Evolutionary conservation across 2,329 filamentous ascomycete species (phyloP).

Genomic region (Fusarium pseudonygamai): DNA sequence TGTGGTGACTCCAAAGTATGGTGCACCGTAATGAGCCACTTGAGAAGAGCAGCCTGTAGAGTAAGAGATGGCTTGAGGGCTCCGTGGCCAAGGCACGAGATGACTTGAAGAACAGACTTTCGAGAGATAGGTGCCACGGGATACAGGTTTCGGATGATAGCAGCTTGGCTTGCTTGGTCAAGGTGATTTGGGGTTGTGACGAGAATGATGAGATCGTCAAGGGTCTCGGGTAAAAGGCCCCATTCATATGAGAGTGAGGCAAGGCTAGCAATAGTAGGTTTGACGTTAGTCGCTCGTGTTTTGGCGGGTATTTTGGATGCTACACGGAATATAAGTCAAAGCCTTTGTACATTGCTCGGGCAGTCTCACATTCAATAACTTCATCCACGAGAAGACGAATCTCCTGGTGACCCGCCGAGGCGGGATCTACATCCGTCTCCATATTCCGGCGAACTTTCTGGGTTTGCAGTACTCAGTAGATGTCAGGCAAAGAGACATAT

Average conservation of each 20-base stretch:
- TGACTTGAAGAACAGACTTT: slow-evolving; percentile 69
- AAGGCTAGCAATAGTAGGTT: slow-evolving; percentile 70
- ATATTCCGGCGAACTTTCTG: background rate
- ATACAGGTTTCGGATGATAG: slow-evolving; percentile 78
- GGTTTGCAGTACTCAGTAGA: background rate
- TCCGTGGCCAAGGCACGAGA: slow-evolving; percentile 81
- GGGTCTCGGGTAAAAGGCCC: slow-evolving; percentile 69
- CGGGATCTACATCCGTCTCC: slow-evolving; percentile 39
- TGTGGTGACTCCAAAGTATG: slow-evolving; percentile 72
- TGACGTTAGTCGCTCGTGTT: slow-evolving; percentile 69
- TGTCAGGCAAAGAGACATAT: background rate
- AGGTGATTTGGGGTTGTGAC: slow-evolving; percentile 73
- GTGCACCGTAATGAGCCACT: slow-evolving; percentile 82
- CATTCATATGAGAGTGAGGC: slow-evolving; percentile 71
- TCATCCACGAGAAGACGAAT: slow-evolving; percentile 50
- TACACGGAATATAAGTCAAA: slow-evolving; percentile 41
- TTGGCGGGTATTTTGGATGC: slow-evolving; percentile 71
- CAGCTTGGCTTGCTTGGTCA: slow-evolving; percentile 78
- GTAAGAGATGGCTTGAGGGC: slow-evolving; percentile 76
- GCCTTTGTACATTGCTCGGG: background rate
- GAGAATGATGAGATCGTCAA: slow-evolving; percentile 72
- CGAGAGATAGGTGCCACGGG: slow-evolving; percentile 72
- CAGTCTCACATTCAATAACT: slow-evolving; percentile 46
- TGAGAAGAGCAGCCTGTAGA: slow-evolving; percentile 76
- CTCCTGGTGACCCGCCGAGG: slow-evolving; percentile 44